Percentiles rank a stretch among this genome's conserved stretches.
These are phyloP conservation scores for Jaltomata sinuosa DNA, from an alignment of 257 asterid genomes.

Conservation along the genomic window DNA sequence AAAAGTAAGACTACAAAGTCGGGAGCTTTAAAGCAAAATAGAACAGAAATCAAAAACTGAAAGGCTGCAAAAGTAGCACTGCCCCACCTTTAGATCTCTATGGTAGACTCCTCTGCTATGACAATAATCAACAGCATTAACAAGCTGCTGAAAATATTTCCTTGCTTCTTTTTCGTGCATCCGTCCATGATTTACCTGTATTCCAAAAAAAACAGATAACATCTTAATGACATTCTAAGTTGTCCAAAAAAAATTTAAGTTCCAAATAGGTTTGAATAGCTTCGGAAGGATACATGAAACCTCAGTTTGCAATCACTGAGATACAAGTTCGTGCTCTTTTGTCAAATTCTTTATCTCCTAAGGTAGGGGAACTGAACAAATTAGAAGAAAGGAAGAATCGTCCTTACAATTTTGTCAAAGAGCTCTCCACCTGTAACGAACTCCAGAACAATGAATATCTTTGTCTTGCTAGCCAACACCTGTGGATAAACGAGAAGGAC, in stretches of 20 bases:
- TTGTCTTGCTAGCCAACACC: constrained; percentile 97
- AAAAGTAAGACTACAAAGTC: neutral
- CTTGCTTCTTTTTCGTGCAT: constrained; percentile 87
- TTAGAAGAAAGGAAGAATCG: neutral
- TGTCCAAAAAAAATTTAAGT: neutral
- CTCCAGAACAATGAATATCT: constrained; percentile 86
- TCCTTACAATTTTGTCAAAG: constrained; percentile 85
- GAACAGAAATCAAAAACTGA: neutral
- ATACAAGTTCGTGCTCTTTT: neutral
- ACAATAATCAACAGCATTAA: constrained; percentile 87
- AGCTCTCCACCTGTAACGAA: constrained; percentile 93
- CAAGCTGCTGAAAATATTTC: constrained; percentile 87
- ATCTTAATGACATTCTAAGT: neutral
- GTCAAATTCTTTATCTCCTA: neutral
- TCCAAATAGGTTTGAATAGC: constrained; percentile 1
- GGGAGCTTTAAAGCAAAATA: neutral
- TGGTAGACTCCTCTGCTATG: constrained; percentile 97
- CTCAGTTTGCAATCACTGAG: neutral
- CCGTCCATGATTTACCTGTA: constrained; percentile 75
- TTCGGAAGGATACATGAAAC: neutral
- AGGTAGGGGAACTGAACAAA: neutral
- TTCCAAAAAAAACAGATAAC: neutral
- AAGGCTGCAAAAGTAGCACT: neutral
- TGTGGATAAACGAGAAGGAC: constrained; percentile 12
- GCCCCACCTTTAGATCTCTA: constrained; percentile 74